These are phyloP conservation scores for Lachnellula cervina DNA, from an alignment of 2,329 filamentous ascomycete genomes.

Conservation along the genomic window DNA sequence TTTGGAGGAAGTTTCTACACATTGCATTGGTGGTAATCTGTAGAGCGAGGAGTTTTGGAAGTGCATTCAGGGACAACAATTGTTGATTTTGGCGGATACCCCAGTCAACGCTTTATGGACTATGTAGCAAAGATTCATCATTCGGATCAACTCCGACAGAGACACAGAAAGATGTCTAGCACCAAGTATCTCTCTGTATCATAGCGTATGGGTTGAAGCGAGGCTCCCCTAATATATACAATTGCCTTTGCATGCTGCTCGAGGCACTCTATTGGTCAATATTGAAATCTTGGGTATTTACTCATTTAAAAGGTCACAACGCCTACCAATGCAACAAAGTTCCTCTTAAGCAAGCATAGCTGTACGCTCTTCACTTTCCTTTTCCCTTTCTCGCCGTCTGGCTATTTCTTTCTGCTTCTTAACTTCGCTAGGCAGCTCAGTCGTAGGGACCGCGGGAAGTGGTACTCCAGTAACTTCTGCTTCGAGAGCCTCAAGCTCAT, in stretches of 20 bases:
- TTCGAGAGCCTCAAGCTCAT: conserved; percentile 82
- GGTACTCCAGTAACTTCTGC: conserved; percentile 47
- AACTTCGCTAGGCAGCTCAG: conserved; percentile 13
- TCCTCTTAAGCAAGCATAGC: conserved; percentile 28
- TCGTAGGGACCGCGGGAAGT: conserved; percentile 29
- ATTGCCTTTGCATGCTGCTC: background rate
- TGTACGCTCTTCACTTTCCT: conserved; percentile 18
- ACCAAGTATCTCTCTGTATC: background rate
- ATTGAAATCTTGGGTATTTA: conserved; percentile 17
- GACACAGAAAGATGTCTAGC: background rate
- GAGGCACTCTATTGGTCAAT: background rate
- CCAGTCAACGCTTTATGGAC: too few relatives aligned
- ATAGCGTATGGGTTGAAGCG: background rate
- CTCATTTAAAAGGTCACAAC: conserved; percentile 17
- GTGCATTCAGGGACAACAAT: background rate
- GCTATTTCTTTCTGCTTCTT: conserved; percentile 26
- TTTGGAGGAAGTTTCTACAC: background rate
- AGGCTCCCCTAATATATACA: background rate
- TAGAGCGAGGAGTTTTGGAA: background rate
- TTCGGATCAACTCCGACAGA: too few relatives aligned
- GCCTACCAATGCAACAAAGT: conserved; percentile 23
- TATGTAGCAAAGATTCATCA: too few relatives aligned
- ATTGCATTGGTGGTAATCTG: background rate
- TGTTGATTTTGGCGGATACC: background rate
- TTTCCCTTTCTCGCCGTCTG: conserved; percentile 19